These are phyloP conservation scores for Geotrichum citri-aurantii DNA, from an alignment of 1,139 yeast genomes.

Conservation along the genomic window DNA sequence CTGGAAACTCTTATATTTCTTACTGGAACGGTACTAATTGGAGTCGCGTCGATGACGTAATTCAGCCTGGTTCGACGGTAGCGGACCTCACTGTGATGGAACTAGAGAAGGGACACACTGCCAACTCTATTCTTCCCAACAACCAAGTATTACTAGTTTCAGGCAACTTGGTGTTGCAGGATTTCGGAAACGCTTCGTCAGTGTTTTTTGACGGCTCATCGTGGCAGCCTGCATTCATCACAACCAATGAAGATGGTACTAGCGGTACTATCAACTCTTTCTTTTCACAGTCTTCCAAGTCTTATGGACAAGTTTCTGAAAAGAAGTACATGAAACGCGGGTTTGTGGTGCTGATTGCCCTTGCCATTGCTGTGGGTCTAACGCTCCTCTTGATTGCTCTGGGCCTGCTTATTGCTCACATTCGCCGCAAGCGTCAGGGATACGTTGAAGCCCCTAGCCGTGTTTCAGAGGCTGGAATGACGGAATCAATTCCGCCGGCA, in stretches of 20 bases:
- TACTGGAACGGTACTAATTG: constrained; percentile 36
- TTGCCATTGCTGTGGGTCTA: constrained; percentile 84
- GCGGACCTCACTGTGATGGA: constrained; percentile 35
- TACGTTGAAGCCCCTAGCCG: constrained; percentile 42
- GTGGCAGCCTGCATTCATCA: constrained; percentile 66
- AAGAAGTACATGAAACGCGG: constrained; percentile 45
- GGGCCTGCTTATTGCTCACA: constrained; percentile 52
- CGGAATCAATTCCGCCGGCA: constrained; percentile 59
- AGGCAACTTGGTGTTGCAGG: constrained; percentile 51
- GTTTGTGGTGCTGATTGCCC: constrained; percentile 77
- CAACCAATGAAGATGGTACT: constrained; percentile 31
- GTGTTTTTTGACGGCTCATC: constrained; percentile 62
- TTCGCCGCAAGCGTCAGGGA: constrained; percentile 41
- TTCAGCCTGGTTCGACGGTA: constrained; percentile 32
- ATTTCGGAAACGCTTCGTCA: constrained; percentile 57
- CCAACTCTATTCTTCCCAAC: constrained; percentile 39
- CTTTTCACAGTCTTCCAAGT: constrained; percentile 24
- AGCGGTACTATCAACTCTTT: constrained; percentile 27
- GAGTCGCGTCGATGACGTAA: constrained; percentile 35
- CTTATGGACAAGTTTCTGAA: constrained; percentile 22
- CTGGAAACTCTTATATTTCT: constrained; percentile 30
- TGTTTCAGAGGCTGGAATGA: constrained; percentile 63
- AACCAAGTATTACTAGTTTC: constrained; percentile 51
- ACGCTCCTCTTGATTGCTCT: constrained; percentile 59
- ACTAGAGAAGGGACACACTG: constrained; percentile 31